Base-by-base conservation (phyloP, 164 flowering plant genomes). In the Taxillus chinensis region DNA sequence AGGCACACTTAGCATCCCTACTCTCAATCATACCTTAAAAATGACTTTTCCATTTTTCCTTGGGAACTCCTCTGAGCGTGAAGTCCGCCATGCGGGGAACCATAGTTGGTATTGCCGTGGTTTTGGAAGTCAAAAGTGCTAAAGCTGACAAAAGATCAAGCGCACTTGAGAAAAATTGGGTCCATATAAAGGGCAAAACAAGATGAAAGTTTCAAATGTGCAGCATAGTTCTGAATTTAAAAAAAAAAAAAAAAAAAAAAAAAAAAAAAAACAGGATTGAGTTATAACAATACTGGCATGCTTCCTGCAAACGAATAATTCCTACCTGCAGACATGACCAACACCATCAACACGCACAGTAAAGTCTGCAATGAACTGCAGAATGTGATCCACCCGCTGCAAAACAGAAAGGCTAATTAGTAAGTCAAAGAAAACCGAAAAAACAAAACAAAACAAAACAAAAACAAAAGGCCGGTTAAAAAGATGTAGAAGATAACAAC, bases 41-140 rank as follows among this genome's bases (percentile, higher is more conserved):
- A 86, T 46, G 99, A 95, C 72, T 95, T 95, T 77, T 95, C 99
- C 93, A 95, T 77, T 80, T 95, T 95, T 65, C 99, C 99, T 55
- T 95, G 99, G 64, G 93, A 91, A 66, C 99, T 95, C 75, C 93
- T 83, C 62, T 71, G 78, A 8, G 48, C 6, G 8, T 74, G 82
- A 37, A 78, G 58, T 45, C 83, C 75, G 72, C 81, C 72, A 45
- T 58, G 52, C 59, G 97, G 96, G 40, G 99, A 89, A 12, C 79
- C 97, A 77, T 91, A 95, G 58, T 80, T 91, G 63, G 71, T 71
- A 66, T 95, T 95, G 37, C 99, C 99, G 74, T 95, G 97, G 41
- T 64, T 79, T 65, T 80, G 82, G 68, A 95, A 95, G 54, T 87
- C 84, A 71, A 91, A 91, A 60, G 70, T 67, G 63, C 97, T 87